phyloP scores from a whole-genome alignment of 306 rosid species.

The Gleditsia sinensis region DNA sequence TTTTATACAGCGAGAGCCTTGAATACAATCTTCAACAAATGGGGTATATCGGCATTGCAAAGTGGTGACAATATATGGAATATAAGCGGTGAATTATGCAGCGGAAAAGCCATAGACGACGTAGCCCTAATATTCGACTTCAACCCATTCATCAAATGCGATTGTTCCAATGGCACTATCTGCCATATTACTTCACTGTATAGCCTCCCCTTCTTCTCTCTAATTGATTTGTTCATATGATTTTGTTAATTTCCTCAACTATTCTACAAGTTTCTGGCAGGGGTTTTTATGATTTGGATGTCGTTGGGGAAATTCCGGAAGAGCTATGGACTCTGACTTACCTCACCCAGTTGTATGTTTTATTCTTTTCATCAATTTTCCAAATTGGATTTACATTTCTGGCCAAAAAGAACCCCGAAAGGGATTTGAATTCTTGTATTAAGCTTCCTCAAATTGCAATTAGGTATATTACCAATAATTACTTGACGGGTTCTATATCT shows the following conservation, averaged over 20 bases:
- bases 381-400: neutral
- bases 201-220: slow-evolving; percentile 10
- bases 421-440: neutral
- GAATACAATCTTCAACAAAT: slow-evolving; percentile 64
- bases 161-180: slow-evolving; percentile 45
- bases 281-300: slow-evolving; percentile 51
- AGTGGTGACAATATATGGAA: slow-evolving; percentile 67
- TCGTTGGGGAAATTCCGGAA: slow-evolving; percentile 60
- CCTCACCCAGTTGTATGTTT: slow-evolving; percentile 69
- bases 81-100: slow-evolving; percentile 68
- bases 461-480: slow-evolving; percentile 65
- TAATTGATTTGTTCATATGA: neutral
- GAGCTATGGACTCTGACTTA: slow-evolving; percentile 73
- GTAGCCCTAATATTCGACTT: neutral
- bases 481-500: slow-evolving; percentile 68
- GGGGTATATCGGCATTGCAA: slow-evolving; percentile 42
- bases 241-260: neutral
- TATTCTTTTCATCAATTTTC: slow-evolving; percentile 12
- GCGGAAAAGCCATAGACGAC: slow-evolving; percentile 55
- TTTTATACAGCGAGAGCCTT: slow-evolving; percentile 50
- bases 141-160: slow-evolving; percentile 76
- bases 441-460: slow-evolving; percentile 19
- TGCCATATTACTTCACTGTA: slow-evolving; percentile 75
- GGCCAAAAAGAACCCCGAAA: neutral
- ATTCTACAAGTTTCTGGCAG: slow-evolving; percentile 40